phyloP scores from a whole-genome alignment of 495 filamentous ascomycete genomes.

The Aspergillus sclerotiicarbonarius region DNA sequence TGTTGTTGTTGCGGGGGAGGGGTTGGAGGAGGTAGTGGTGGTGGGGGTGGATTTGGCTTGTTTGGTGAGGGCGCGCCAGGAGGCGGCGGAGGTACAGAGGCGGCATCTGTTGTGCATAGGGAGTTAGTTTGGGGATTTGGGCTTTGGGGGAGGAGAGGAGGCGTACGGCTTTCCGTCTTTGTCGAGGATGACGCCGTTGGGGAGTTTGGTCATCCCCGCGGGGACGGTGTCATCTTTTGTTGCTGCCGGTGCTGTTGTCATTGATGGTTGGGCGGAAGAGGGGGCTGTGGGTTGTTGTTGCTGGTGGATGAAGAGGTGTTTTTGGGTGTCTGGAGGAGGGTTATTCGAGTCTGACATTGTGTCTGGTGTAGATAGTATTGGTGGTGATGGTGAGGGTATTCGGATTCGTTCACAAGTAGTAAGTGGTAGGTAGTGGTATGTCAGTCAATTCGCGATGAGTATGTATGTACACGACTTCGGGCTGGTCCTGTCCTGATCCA shows the following conservation, averaged over 20 bases:
- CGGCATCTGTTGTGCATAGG: constrained; percentile 71
- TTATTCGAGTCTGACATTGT: constrained; percentile 10
- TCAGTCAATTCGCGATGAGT: neutral
- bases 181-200: constrained; percentile 82
- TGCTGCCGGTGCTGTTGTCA: constrained; percentile 13
- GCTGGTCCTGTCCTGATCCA: too few relatives aligned
- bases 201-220: constrained; percentile 35
- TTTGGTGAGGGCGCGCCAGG: constrained; percentile 69
- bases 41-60: constrained; percentile 34
- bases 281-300: constrained; percentile 12
- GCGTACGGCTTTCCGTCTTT: constrained; percentile 95
- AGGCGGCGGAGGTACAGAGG: constrained; percentile 72
- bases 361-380: constrained; percentile 5
- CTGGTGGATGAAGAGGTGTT: constrained; percentile 25
- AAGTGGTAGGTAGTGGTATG: neutral
- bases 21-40: constrained; percentile 15
- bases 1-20: constrained; percentile 18
- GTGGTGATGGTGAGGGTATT: neutral
- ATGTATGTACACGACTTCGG: neutral
- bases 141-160: neutral
- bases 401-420: neutral
- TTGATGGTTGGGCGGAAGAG: constrained; percentile 20
- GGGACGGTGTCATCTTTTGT: neutral
- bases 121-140: neutral
- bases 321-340: constrained; percentile 1